Percentiles rank a stretch among this genome's conserved stretches.
Evolutionary conservation across 495 filamentous ascomycete genomes (phyloP).

Genomic region (Neurospora intermedia): DNA sequence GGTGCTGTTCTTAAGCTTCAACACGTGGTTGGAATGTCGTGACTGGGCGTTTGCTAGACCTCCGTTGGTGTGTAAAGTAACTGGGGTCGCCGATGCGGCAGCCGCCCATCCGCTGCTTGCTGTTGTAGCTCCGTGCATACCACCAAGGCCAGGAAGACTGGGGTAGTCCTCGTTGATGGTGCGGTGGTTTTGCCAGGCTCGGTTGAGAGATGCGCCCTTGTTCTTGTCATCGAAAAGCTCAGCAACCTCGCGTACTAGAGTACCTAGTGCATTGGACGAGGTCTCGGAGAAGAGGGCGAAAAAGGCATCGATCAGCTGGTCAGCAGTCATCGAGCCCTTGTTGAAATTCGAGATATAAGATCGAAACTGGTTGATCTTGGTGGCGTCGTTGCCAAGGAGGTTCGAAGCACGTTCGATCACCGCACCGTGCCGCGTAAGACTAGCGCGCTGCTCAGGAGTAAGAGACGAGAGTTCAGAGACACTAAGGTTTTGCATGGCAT

Average conservation of each 20-base stretch:
- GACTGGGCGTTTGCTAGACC: conserved; percentile 23
- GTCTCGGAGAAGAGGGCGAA: conserved; percentile 69
- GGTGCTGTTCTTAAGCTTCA: conserved; percentile 41
- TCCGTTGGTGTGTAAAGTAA: conserved; percentile 8
- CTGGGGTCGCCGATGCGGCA: conserved; percentile 33
- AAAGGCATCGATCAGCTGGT: conserved; percentile 71
- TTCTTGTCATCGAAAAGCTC: conserved; percentile 79
- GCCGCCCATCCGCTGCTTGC: conserved; percentile 41
- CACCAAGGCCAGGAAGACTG: conserved; percentile 63
- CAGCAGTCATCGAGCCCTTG: conserved; percentile 51
- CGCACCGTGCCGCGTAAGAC: conserved; percentile 60
- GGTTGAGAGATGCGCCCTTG: conserved; percentile 62
- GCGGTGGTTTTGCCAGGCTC: conserved; percentile 88
- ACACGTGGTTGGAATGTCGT: conserved; percentile 30
- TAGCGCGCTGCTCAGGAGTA: conserved; percentile 68
- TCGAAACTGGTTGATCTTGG: conserved; percentile 69
- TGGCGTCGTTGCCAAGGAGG: conserved; percentile 60
- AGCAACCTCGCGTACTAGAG: conserved; percentile 81
- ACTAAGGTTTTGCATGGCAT: conserved; percentile 29
- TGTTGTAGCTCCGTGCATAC: conserved; percentile 40
- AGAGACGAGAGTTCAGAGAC: conserved; percentile 33
- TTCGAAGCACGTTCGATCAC: conserved; percentile 78
- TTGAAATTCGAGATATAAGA: conserved; percentile 64
- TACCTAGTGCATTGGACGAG: conserved; percentile 66
- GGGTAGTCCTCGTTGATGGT: conserved; percentile 96